phyloP scores from a whole-genome alignment of 2,329 filamentous ascomycete genomes.

The Coniosporium tulheliwenetii region DNA sequence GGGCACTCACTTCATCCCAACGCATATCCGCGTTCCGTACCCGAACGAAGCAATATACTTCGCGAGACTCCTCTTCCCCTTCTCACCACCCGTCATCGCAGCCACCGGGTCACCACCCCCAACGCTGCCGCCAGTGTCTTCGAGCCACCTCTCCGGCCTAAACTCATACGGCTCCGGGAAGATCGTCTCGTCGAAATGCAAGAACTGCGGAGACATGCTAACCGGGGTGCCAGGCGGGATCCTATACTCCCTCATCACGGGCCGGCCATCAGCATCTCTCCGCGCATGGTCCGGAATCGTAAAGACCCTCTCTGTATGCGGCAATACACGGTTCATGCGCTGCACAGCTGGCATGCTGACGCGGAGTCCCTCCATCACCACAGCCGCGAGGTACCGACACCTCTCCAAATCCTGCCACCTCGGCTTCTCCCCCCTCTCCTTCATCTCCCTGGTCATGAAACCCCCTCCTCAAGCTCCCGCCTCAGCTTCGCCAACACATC shows the following conservation, averaged over 20 bases:
- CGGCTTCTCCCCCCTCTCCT: not conserved
- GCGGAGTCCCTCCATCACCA: constrained; percentile 34
- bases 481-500: constrained; percentile 1
- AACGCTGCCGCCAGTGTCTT: not conserved
- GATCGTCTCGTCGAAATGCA: constrained; percentile 17
- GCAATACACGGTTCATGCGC: constrained; percentile 3
- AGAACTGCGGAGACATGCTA: constrained; percentile 5
- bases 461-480: constrained; percentile 7
- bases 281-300: constrained; percentile 3
- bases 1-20: not conserved
- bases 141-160: constrained; percentile 16
- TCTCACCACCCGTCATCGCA: not conserved
- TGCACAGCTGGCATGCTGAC: constrained; percentile 26
- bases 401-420: constrained; percentile 3
- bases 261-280: not conserved
- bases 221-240: constrained; percentile 6
- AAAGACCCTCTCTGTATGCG: not conserved
- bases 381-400: constrained; percentile 28
- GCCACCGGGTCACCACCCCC: not conserved
- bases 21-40: not conserved
- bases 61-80: not conserved
- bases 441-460: constrained; percentile 3
- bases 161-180: constrained; percentile 15
- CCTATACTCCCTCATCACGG: not conserved
- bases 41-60: not conserved